These are phyloP conservation scores for Sicyos edulis DNA, from an alignment of 306 rosid genomes.

Conservation along the genomic window DNA sequence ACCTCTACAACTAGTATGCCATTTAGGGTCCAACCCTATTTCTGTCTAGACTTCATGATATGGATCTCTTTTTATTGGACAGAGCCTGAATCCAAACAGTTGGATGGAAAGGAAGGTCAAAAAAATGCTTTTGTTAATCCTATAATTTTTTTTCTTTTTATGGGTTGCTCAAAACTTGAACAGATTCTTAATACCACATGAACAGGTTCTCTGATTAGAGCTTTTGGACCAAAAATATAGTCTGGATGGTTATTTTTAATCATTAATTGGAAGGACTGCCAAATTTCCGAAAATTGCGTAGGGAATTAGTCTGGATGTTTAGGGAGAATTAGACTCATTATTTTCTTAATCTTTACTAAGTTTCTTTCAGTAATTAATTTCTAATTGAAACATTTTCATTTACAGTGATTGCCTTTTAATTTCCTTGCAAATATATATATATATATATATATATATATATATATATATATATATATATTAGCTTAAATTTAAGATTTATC, in stretches of 20 bases:
- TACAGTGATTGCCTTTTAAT: too few species aligned
- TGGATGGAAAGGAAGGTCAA: neutral
- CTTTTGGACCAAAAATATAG: neutral
- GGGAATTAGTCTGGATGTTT: too few species aligned
- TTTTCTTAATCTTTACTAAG: too few species aligned
- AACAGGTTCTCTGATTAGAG: neutral
- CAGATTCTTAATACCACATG: slow-evolving; percentile 5
- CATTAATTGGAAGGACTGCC: neutral
- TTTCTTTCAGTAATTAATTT: too few species aligned
- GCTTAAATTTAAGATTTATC: too few species aligned
- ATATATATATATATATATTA: too few species aligned
- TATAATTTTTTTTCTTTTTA: neutral
- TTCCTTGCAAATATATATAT: too few species aligned
- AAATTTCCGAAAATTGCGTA: neutral
- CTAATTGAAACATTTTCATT: too few species aligned
- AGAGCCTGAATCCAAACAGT: neutral
- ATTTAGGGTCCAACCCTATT: slow-evolving; percentile 5
- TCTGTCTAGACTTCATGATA: slow-evolving; percentile 16
- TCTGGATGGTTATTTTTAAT: neutral
- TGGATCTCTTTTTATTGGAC: slow-evolving; percentile 5
- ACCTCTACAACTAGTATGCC: slow-evolving; percentile 65
- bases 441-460: too few species aligned
- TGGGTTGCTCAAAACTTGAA: slow-evolving; percentile 4
- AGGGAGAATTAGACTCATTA: too few species aligned
- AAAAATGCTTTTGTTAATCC: slow-evolving; percentile 11